phyloP scores from a whole-genome alignment of 1,284 basidiomycete species.

The Ganoderma sinense region DNA sequence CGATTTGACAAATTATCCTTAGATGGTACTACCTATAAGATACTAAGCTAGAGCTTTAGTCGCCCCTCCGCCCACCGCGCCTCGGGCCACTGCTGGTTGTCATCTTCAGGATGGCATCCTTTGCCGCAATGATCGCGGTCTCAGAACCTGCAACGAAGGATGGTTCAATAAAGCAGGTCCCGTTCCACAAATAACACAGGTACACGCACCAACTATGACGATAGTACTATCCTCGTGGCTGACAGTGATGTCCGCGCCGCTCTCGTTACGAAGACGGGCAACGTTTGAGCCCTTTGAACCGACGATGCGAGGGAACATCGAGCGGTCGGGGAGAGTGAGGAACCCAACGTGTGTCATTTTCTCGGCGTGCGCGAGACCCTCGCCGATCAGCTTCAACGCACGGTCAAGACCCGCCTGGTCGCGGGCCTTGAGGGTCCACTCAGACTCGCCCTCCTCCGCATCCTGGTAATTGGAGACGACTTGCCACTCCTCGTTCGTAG shows the following conservation, averaged over 20 bases:
- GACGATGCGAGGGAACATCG: conserved; percentile 86
- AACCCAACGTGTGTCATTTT: conserved; percentile 80
- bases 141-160: conserved; percentile 61
- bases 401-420: conserved; percentile 80
- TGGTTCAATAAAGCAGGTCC: conserved; percentile 1
- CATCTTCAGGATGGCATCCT: conserved; percentile 82
- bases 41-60: conserved; percentile 21
- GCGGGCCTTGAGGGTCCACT: conserved; percentile 84
- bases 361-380: conserved; percentile 79
- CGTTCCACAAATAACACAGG: background rate
- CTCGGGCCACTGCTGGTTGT: conserved; percentile 51
- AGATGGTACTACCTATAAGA: conserved; percentile 14
- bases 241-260: conserved; percentile 89
- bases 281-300: conserved; percentile 91
- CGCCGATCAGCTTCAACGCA: conserved; percentile 71
- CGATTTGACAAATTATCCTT: conserved; percentile 10
- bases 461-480: conserved; percentile 80
- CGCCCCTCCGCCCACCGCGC: conserved; percentile 52
- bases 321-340: conserved; percentile 78
- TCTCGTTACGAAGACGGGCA: conserved; percentile 83
- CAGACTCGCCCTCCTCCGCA: conserved; percentile 81
- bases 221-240: conserved; percentile 87
- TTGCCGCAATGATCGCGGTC: conserved; percentile 76
- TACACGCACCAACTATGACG: conserved; percentile 77
- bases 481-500: conserved; percentile 71